phyloP scores from a whole-genome alignment of 2,329 filamentous ascomycete species.

The Trichophyton rubrum region DNA sequence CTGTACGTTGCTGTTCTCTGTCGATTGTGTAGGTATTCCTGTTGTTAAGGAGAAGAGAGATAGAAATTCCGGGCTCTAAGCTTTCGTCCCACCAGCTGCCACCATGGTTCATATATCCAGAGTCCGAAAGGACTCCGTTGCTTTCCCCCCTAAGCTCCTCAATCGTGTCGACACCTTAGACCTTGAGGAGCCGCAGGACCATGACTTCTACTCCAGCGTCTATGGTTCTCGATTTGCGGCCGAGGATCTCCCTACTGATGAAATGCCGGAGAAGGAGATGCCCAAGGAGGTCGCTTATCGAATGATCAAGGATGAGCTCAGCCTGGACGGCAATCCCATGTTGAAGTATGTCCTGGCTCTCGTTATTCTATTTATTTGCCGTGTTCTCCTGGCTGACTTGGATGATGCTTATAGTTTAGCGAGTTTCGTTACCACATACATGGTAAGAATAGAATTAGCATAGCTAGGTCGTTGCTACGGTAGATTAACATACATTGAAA shows the following conservation, averaged over 20 bases:
- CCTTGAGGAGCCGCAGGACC: slow-evolving; percentile 32
- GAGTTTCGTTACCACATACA: slow-evolving; percentile 91
- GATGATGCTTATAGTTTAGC: slow-evolving; percentile 49
- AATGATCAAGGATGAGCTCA: slow-evolving; percentile 92
- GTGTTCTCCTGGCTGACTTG: not conserved
- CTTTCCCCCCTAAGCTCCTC: slow-evolving; percentile 24
- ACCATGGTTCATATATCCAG: slow-evolving; percentile 32
- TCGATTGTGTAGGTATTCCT: not conserved
- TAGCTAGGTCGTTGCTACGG: not conserved
- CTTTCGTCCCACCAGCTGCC: not conserved
- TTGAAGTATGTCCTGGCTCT: slow-evolving; percentile 37
- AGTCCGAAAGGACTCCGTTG: slow-evolving; percentile 27
- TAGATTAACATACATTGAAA: not conserved
- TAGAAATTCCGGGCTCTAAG: not conserved
- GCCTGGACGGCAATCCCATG: slow-evolving; percentile 81
- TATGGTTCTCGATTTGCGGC: slow-evolving; percentile 79
- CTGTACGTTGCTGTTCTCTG: not conserved
- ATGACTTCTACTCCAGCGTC: slow-evolving; percentile 58
- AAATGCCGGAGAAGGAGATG: slow-evolving; percentile 88
- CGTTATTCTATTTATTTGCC: not conserved
- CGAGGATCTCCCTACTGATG: slow-evolving; percentile 64
- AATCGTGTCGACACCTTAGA: slow-evolving; percentile 37
- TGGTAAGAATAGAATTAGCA: slow-evolving; percentile 45
- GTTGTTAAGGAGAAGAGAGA: not conserved
- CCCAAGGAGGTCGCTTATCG: slow-evolving; percentile 85